These are phyloP conservation scores for Naganishia cerealis DNA, from an alignment of 1,284 basidiomycete genomes.

Conservation along the genomic window DNA sequence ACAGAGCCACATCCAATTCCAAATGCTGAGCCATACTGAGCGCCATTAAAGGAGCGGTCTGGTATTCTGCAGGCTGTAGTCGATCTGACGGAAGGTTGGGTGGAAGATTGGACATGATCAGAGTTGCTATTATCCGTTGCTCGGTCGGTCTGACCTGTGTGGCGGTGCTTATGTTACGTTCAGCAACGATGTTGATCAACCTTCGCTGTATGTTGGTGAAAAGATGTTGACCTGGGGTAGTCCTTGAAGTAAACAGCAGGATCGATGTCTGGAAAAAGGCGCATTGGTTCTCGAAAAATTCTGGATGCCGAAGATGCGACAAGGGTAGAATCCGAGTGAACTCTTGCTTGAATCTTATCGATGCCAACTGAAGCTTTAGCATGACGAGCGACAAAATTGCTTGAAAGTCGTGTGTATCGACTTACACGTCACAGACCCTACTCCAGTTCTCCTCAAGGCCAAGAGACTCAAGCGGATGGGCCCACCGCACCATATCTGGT, in stretches of 20 bases:
- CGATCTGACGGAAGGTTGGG: conserved; percentile 9
- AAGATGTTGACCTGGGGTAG: conserved; percentile 1
- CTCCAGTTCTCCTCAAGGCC: conserved; percentile 10
- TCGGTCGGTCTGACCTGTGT: conserved; percentile 18
- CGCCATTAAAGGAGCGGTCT: conserved; percentile 14
- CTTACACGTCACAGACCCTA: conserved; percentile 11
- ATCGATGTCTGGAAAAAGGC: conserved; percentile 14
- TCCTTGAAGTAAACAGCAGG: conserved; percentile 17
- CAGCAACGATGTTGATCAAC: conserved; percentile 6
- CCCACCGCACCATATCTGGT: conserved; percentile 14
- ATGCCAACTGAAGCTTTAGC: background rate
- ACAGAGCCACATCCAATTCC: conserved; percentile 13
- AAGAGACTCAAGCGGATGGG: conserved; percentile 10
- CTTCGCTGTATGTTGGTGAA: conserved; percentile 12
- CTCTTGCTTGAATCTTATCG: conserved; percentile 4
- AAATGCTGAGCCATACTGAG: conserved; percentile 26
- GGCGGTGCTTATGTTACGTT: conserved; percentile 17
- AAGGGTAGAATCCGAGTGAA: conserved; percentile 14
- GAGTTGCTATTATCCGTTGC: conserved; percentile 3
- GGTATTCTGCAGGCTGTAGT: conserved; percentile 5
- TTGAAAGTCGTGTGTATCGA: background rate
- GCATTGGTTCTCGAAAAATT: conserved; percentile 11
- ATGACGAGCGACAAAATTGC: background rate
- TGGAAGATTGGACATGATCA: conserved; percentile 24
- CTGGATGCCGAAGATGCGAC: background rate